phyloP scores from a whole-genome alignment of 1,139 yeast species.

The Suhomyces panamericanus region DNA sequence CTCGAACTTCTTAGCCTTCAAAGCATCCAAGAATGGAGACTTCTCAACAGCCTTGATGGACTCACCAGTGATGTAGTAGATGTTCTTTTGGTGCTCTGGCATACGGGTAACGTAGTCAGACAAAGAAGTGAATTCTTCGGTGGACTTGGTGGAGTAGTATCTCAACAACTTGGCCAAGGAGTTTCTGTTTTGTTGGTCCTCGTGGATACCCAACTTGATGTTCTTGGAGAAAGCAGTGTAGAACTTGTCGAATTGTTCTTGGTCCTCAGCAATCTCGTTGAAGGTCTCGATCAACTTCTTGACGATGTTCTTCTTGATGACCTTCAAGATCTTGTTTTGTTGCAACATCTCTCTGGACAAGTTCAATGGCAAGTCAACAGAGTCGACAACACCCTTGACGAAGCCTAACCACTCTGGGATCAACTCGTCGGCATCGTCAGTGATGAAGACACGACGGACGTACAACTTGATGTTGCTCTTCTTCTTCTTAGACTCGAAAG shows the following conservation, averaged over 20 bases:
- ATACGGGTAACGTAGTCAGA: slow-evolving; percentile 98
- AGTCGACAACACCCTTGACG: slow-evolving; percentile 99
- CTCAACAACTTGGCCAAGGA: slow-evolving; percentile 95
- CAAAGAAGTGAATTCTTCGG: slow-evolving; percentile 91
- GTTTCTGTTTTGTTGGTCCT: slow-evolving; percentile 96
- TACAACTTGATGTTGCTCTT: slow-evolving; percentile 98
- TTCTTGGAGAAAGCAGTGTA: slow-evolving; percentile 98
- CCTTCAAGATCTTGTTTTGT: slow-evolving; percentile 99
- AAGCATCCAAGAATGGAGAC: slow-evolving; percentile 98
- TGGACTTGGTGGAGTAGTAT: slow-evolving; percentile 94
- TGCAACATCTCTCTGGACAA: slow-evolving; percentile 99
- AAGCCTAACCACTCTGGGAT: slow-evolving; percentile 99
- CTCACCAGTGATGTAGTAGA: slow-evolving; percentile 99
- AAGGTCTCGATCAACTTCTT: slow-evolving; percentile 98
- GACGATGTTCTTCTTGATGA: slow-evolving; percentile 97
- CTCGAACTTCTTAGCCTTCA: slow-evolving; percentile 98
- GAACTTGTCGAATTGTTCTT: slow-evolving; percentile 98
- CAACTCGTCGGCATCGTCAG: slow-evolving; percentile 98
- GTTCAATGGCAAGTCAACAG: slow-evolving; percentile 99
- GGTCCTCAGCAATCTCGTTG: slow-evolving; percentile 98
- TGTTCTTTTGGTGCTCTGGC: slow-evolving; percentile 99
- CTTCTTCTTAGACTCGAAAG: slow-evolving; percentile 98
- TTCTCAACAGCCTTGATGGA: slow-evolving; percentile 96
- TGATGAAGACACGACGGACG: slow-evolving; percentile 99
- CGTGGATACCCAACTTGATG: slow-evolving; percentile 98